Base-by-base conservation (phyloP, 768 basidiomycete genomes). In the Tubosaeta sp. region DNA sequence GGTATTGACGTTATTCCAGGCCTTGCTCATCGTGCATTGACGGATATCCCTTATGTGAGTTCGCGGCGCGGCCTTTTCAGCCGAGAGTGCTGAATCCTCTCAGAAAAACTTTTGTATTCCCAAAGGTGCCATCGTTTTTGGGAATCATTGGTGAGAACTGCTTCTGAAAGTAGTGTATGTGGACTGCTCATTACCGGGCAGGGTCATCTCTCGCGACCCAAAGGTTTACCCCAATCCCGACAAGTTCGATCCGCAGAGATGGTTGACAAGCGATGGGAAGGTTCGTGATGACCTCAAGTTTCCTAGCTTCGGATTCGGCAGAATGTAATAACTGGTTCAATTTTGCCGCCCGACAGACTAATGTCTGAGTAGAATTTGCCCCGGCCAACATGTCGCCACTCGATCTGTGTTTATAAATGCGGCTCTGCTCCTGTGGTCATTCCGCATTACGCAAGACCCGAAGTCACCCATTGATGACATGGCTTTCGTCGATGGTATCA, bases 391-490 rank as follows among this genome's bases (percentile, higher is more conserved):
- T 61, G 77, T 88, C 29, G 85, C 66, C 19, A 65, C 69, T 66
- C 77, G 83, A 5, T 87, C 85, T 8, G 66, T 88, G 2, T 85
- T 84, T 59, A 71, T 88, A 56, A 87, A 84, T 51, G 77, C 81
- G 0, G 83, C 83, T 0, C 72, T 85, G 14, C 68, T 83, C 2
- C 65, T 85, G 32, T 87, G 85, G 83, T 80, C 84, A 0, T 87
- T 88, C 73, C 73, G 65, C 2, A 71, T 89, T 26, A 71, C 69
- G 4, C 60, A 77, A 29, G 80, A 85, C 56, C 76, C 79, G 0
- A 58, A 66, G 0, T 65, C 72, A 3, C 82, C 83, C 0, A 85
- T 88, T 48, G 80, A 89, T 59, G 74, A 75, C 9, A 66, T 76
- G 35, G 83, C 76, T 1, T 85, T 88, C 59, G 80, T 80, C 6